Base-by-base conservation (phyloP, 2,329 filamentous ascomycete species). In the Chaetomiaceae sp. region DNA sequence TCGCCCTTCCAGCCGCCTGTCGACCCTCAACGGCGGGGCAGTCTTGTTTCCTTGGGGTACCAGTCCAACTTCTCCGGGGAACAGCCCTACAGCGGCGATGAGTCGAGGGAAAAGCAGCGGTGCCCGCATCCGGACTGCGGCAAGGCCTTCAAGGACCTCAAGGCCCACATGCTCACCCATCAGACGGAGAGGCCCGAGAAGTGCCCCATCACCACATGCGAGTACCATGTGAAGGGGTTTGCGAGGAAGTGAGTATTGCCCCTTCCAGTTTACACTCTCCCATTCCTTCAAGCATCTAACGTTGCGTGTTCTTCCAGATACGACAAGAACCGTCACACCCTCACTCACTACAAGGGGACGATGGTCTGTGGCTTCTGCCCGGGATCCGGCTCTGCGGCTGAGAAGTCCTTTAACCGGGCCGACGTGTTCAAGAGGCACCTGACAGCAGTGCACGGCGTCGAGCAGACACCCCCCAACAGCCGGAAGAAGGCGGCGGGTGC, bases 321-420 rank as follows among this genome's bases (percentile, higher is more conserved):
- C 66, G 91, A 96, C 75, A 95, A 95, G 78, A 96, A 96, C 71
- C 77, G 91, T 39, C 91, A 96, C 68, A 95, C 90, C 5, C 71
- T 96, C 56, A 96, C 91, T 5, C 91, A 96, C 68, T 96, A 96
- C 79, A 96, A 96, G 72, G 91, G 91, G 35, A 96, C 88, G 43
- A 96, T 96, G 91, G 89, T 96, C 20, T 96, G 91, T 65, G 90
- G 89, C 25, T 96, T 96, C 73, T 96, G 91, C 63, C 89, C 90
- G 1, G 89, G 89, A 30, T 89, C 88, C 23, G 91, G 91, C 4
- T 92, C 89, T 4, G 81, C 89, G 7, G 86, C 87, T 1, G 91
- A 96, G 71, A 96, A 96, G 79, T 92, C 87, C 58, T 96, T 96
- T 67, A 96, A 96, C 73, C 83, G 91, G 50, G 90, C 91, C 52